phyloP scores from a whole-genome alignment of 768 basidiomycete genomes.

The Psilocybe sp. region DNA sequence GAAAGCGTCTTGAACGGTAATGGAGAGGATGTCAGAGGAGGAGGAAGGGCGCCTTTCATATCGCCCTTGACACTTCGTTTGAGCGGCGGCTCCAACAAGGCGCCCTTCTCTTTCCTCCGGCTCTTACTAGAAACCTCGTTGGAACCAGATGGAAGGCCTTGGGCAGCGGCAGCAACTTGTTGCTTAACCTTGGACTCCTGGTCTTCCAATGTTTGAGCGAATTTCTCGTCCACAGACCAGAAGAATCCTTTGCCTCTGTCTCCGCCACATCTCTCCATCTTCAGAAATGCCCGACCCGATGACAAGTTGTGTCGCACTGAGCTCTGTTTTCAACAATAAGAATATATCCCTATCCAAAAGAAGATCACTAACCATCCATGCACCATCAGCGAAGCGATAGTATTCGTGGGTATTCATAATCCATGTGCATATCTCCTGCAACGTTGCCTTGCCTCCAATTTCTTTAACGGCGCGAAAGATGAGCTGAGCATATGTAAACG shows the following conservation, averaged over 20 bases:
- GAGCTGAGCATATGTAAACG: slow-evolving; percentile 86
- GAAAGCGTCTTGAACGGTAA: slow-evolving; percentile 41
- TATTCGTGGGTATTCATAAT: slow-evolving; percentile 87
- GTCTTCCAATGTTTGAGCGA: slow-evolving; percentile 66
- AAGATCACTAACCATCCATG: slow-evolving; percentile 78
- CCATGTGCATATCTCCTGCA: slow-evolving; percentile 92
- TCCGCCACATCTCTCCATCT: slow-evolving; percentile 80
- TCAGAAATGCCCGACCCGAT: slow-evolving; percentile 87
- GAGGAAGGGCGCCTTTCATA: slow-evolving; percentile 56
- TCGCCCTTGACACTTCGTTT: slow-evolving; percentile 72
- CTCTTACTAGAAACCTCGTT: slow-evolving; percentile 32
- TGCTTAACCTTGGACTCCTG: slow-evolving; percentile 57
- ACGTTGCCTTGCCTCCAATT: slow-evolving; percentile 80
- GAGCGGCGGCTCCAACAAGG: slow-evolving; percentile 57
- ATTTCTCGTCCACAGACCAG: slow-evolving; percentile 84
- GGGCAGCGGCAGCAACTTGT: slow-evolving; percentile 30
- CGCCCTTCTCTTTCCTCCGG: slow-evolving; percentile 61
- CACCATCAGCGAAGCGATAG: slow-evolving; percentile 82
- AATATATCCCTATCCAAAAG: slow-evolving; percentile 6
- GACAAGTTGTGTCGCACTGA: slow-evolving; percentile 96
- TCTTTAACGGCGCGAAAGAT: slow-evolving; percentile 87
- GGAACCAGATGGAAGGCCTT: slow-evolving; percentile 22
- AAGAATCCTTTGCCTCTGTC: slow-evolving; percentile 91
- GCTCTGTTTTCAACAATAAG: slow-evolving; percentile 48
- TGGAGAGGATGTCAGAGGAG: slow-evolving; percentile 67